These are phyloP conservation scores for Microcos paniculata DNA, from an alignment of 345 rosid genomes.

Conservation along the genomic window DNA sequence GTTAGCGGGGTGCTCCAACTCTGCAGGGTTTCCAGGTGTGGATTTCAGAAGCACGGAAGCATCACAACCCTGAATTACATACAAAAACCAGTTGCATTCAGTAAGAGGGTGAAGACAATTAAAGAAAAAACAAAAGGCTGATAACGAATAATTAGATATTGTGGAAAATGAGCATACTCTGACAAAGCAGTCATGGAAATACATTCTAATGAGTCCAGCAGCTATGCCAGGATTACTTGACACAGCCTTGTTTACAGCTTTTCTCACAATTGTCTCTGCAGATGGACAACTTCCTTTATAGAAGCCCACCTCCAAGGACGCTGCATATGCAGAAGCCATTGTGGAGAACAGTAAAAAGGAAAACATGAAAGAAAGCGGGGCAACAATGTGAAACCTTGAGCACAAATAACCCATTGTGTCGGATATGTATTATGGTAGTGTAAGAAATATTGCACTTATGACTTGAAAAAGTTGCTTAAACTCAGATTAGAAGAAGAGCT, in stretches of 20 bases:
- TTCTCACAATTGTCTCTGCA: conserved; percentile 24
- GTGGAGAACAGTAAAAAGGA: not conserved
- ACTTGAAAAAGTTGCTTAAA: not conserved
- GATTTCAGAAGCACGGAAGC: conserved; percentile 41
- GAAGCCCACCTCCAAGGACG: conserved; percentile 26
- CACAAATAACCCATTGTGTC: not conserved
- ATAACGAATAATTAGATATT: no score
- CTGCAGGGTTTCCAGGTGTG: conserved; percentile 22
- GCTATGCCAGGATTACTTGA: conserved; percentile 25
- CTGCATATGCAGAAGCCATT: conserved; percentile 3
- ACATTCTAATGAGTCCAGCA: conserved; percentile 37
- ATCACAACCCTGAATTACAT: conserved; percentile 43
- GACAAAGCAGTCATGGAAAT: conserved; percentile 43
- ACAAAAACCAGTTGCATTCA: not conserved
- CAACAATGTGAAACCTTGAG: not conserved
- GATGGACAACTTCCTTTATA: conserved; percentile 25
- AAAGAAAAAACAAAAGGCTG: no score
- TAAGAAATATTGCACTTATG: not conserved
- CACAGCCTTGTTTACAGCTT: conserved; percentile 23
- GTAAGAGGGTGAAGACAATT: not conserved
- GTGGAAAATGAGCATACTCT: conserved; percentile 20
- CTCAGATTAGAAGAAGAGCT: not conserved
- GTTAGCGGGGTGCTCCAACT: conserved; percentile 38
- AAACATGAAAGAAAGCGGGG: not conserved
- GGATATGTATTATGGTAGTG: not conserved